Evolutionary conservation across 148 eudicot species (phyloP).

Genomic region (Chenopodium suecicum): DNA sequence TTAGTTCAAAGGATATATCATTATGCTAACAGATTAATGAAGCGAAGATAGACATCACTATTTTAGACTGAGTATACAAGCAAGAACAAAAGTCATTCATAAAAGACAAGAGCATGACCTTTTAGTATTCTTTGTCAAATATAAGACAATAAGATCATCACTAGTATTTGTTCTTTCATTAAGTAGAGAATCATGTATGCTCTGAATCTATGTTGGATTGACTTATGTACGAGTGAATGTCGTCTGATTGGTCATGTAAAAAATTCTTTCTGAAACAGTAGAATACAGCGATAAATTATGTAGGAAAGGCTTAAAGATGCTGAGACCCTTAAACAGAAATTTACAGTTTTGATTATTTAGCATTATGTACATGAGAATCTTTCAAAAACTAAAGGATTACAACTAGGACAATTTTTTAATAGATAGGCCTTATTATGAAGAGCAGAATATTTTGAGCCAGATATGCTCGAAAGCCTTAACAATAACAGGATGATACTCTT

Average conservation of each 20-base stretch:
- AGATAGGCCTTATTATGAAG: not conserved
- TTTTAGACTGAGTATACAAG: not conserved
- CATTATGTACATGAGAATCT: slow-evolving; percentile 6
- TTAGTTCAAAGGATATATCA: too few relatives aligned
- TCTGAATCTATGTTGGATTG: not conserved
- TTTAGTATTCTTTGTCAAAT: slow-evolving; percentile 4
- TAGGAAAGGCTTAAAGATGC: not conserved
- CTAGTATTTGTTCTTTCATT: not conserved
- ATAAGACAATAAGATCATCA: not conserved
- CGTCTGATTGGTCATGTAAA: slow-evolving; percentile 2
- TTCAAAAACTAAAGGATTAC: not conserved
- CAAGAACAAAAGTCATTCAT: not conserved
- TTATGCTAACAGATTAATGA: not conserved
- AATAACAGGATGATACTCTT: slow-evolving; percentile 59
- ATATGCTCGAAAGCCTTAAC: slow-evolving; percentile 62
- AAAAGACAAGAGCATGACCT: not conserved
- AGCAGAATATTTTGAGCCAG: slow-evolving; percentile 47
- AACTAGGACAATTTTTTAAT: not conserved
- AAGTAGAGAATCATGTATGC: too few relatives aligned
- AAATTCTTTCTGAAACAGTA: not conserved
- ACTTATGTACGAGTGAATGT: not conserved
- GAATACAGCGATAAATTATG: not conserved
- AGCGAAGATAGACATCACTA: not conserved
- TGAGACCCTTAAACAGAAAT: slow-evolving; percentile 1
- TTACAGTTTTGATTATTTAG: not conserved